Base-by-base conservation (phyloP, 495 filamentous ascomycete genomes). In the Penicillium herquei region DNA sequence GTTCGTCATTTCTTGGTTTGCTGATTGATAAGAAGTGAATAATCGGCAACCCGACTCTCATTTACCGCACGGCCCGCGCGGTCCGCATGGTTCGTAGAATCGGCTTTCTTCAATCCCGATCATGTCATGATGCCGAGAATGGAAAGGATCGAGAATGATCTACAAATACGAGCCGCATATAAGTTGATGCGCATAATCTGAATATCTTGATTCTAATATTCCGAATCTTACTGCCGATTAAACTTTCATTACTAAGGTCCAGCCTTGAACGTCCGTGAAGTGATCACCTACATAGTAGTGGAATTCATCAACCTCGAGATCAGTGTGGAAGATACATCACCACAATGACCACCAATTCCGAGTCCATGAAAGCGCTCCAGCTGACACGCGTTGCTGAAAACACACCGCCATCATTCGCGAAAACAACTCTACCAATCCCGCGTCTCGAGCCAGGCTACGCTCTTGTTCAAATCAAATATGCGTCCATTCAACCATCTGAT, bases 401-500 rank as follows among this genome's bases (percentile, higher is more conserved):
- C 4, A 33, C 32, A 13, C 21, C 53, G 3, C 45, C 49, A 32
- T 40, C 34, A n/a, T 13, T 61, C 7, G 16, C 39, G 18, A 8
- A 46, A 1, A 11, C 21, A 39, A 43, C 14, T n/a, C 13, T 58
- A 8, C 55, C 58, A 14, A 46, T 59, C 3, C 62, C 62, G 5
- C 37, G 33, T 6, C 26, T 54, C 33, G 50, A 56, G 26, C 58
- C 55, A 2, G 62, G 58, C 30, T 30, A 61, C 14, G 62, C 62
- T 8, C 46, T 65, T 18, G 49, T 65, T 26, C 56, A 47, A 40
- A 49, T 65, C 16, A 35, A 46, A 18, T 59, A 61, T 43, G 18
- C 62, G 13, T 65, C 55, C 30, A 73, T 76, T 45, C 72, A 78
- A 46, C 75, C 74, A 44, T 70, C 68, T 41, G 74, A 78, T 56